Evolutionary conservation across 148 eudicot genomes (phyloP), one percentile per base, ranked within the genome.

Genomic region (Fallopia convolvulus): DNA sequence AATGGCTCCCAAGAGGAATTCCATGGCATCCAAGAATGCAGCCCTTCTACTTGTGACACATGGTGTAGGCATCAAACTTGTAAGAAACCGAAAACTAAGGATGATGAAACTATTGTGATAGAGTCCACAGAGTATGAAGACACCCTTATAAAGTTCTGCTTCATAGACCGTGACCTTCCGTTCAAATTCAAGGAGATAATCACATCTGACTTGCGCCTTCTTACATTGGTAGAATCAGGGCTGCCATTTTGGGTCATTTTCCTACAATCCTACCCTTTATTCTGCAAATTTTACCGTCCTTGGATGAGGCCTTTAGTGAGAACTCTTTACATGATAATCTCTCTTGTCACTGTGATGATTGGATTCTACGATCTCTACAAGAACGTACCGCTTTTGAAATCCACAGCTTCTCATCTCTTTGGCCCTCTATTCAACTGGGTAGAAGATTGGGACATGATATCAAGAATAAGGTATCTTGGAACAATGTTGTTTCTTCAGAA

Each of bases 161-260:
- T 91, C 80, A 81, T 86, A 82, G 92, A 96, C 68, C 83, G 85
- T 70, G 90, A 90, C 74, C 97, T 96, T 72, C 98, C 99, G 18
- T 93, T 88, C 72, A 86, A 85, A 77, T 78, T 96, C 71, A 89
- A 82, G 81, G 86, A 90, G 21, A 90, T 96, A 77, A 85, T 96
- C 79, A 88, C 84, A 36, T 84, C 94, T 11, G 94, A 96, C 78
- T 46, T 90, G 73, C 82, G 92, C 77, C 85, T 96, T 58, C 90
- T 96, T 63, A 96, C 94, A 30, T 81, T 96, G 77, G 87, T 93
- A 18, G 99, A 96, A 81, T 80, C 97, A 41, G 99, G 99, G 40
- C 92, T 96, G 80, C 99, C 99, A 77, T 89, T 97, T 11, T 96
- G 99, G 99, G 99, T 93, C 55, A 83, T 96, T 41, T 96, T 96